Percentiles rank a stretch among this genome's conserved stretches.
phyloP scores from a whole-genome alignment of 2,329 filamentous ascomycete species.

The Camptophora hylomeconis region DNA sequence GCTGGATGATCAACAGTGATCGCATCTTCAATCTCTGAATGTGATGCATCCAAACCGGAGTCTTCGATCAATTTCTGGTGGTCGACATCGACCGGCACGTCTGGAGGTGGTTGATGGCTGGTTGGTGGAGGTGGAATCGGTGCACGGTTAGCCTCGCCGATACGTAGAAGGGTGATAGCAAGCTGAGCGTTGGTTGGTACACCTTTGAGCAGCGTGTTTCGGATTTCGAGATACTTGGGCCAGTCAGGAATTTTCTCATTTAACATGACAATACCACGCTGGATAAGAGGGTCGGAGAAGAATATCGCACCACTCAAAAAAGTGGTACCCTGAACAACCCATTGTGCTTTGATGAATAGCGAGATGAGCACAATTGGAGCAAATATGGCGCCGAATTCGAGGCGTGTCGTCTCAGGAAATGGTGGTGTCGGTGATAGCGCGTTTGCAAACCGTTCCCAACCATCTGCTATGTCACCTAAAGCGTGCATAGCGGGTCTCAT shows the following conservation, averaged over 20 bases:
- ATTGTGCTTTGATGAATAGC: constrained; percentile 43
- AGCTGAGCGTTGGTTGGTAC: constrained; percentile 80
- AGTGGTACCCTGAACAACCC: constrained; percentile 50
- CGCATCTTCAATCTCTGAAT: constrained; percentile 54
- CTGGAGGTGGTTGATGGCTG: constrained; percentile 31
- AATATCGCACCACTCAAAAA: constrained; percentile 62
- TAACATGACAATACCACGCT: constrained; percentile 40
- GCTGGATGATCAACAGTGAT: constrained; percentile 40
- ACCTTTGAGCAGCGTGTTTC: constrained; percentile 62
- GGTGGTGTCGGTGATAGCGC: constrained; percentile 51
- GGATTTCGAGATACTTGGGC: constrained; percentile 60
- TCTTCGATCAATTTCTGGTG: constrained; percentile 40
- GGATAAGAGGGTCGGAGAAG: constrained; percentile 66
- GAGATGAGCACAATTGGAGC: constrained; percentile 40
- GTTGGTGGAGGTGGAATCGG: constrained; percentile 54
- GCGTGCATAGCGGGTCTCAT: constrained; percentile 61
- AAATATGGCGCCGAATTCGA: constrained; percentile 43
- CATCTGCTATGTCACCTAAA: constrained; percentile 46
- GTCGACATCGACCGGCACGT: constrained; percentile 38
- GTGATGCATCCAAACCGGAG: constrained; percentile 46
- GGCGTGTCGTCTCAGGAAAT: constrained; percentile 43
- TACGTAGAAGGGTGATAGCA: constrained; percentile 64
- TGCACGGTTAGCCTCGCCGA: constrained; percentile 69
- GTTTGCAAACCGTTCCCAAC: constrained; percentile 49
- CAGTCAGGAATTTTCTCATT: constrained; percentile 49